phyloP scores from a whole-genome alignment of 2,329 filamentous ascomycete species.

The Paramyrothecium roridum region DNA sequence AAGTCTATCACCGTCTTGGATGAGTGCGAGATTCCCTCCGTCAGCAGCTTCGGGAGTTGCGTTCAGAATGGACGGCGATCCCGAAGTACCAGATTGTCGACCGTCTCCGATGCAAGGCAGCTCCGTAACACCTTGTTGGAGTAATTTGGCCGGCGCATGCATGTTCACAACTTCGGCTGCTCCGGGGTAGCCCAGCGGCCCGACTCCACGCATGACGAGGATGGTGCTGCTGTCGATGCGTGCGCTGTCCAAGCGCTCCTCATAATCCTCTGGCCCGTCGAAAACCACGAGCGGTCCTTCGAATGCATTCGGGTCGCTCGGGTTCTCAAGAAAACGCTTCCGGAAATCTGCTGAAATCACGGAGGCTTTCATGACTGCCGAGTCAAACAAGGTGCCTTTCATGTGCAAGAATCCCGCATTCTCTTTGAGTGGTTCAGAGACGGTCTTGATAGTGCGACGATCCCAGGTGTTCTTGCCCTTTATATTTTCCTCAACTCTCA shows the following conservation, averaged over 20 bases:
- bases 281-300: conserved; percentile 44
- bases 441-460: conserved; percentile 41
- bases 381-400: conserved; percentile 44
- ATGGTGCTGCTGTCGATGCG: conserved; percentile 7
- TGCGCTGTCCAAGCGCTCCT: conserved; percentile 36
- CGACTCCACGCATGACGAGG: conserved; percentile 45
- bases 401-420: conserved; percentile 51
- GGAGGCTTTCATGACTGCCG: conserved; percentile 51
- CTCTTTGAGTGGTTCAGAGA: conserved; percentile 39
- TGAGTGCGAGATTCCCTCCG: conserved; percentile 49
- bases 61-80: conserved; percentile 53
- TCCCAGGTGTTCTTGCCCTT: conserved; percentile 45
- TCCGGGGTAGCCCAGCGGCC: conserved; percentile 46
- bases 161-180: conserved; percentile 52
- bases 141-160: conserved; percentile 40
- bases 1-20: conserved; percentile 45
- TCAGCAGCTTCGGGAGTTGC: conserved; percentile 52
- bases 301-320: conserved; percentile 43
- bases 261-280: conserved; percentile 48
- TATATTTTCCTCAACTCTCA: conserved; percentile 39
- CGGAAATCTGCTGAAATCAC: conserved; percentile 44
- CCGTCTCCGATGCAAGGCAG: conserved; percentile 52
- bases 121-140: conserved; percentile 41
- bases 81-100: conserved; percentile 52
- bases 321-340: conserved; percentile 39